Conservation (phyloP, 108 stramenopile genomes). For the Skeletonema potamos region DNA sequence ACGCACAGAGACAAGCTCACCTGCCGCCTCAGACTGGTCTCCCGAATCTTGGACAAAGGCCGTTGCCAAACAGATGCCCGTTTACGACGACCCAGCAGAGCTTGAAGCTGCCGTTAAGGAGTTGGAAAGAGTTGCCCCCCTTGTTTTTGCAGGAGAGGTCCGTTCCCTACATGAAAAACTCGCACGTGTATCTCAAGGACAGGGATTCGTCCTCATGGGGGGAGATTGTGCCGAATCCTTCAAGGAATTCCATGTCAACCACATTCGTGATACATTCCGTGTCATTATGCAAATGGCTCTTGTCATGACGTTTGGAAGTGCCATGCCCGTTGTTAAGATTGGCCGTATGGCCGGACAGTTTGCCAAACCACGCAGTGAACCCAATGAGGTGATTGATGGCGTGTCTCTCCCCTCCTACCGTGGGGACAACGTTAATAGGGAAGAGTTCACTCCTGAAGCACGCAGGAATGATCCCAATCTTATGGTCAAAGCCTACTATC, state of each 20-base stretch:
- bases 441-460: conserved; percentile 90
- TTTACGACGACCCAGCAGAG: conserved; percentile 76
- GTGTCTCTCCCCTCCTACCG: conserved; percentile 91
- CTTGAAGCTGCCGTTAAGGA: conserved; percentile 55
- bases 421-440: conserved; percentile 96
- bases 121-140: conserved; percentile 66
- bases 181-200: conserved; percentile 90
- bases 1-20: not conserved
- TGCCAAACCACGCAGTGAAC: conserved; percentile 94
- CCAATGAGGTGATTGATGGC: conserved; percentile 84
- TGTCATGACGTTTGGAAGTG: conserved; percentile 93
- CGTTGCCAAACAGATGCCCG: conserved; percentile 77
- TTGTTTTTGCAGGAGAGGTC: conserved; percentile 93
- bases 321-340: conserved; percentile 95
- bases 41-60: conserved; percentile 76
- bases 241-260: conserved; percentile 92
- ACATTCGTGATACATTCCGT: conserved; percentile 94
- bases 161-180: conserved; percentile 89
- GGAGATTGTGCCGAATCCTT: conserved; percentile 99
- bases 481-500: conserved; percentile 91
- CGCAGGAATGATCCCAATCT: conserved; percentile 84
- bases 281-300: conserved; percentile 94
- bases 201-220: conserved; percentile 98
- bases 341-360: conserved; percentile 98
- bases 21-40: conserved; percentile 52